Evolutionary conservation across 2,329 filamentous ascomycete species (phyloP), one percentile per base, ranked within the genome.

Genomic region (Tolypocladium paradoxum): DNA sequence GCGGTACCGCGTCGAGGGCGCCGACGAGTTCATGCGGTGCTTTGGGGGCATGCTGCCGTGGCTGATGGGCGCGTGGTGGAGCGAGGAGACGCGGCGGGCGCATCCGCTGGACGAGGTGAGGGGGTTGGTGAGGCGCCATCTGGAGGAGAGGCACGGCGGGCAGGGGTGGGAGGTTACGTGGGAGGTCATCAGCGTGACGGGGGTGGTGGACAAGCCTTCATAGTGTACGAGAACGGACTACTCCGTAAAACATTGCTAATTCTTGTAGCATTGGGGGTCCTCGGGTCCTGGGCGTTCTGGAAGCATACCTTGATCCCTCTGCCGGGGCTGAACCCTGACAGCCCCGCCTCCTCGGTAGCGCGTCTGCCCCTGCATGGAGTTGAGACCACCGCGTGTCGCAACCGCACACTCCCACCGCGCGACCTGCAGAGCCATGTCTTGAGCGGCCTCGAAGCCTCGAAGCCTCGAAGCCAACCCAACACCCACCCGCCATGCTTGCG

Each of bases 21-120:
- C 68, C 0, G 66, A 68, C 0, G 65, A 71, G 43, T 76, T 65
- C 45, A 45, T 74, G 5, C 27, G 56, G 8, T 57, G 54, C 3
- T 71, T 69, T 52, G 64, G 57, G 0, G 65, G 67, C 59, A 76
- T 76, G 70, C 48, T 73, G 37, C 58, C 67, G 0, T 72, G 65
- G 64, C 48, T 73, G 54, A 63, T 69, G 51, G 66, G 62, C 20
- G 57, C 62, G 38, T 67, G 62, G 50, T 76, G 73, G 71, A 67
- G 64, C 34, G 70, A 73, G 56, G 69, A 73, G 59, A 58, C 61
- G 55, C 59, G 64, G 56, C 58, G 56, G 38, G 68, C 65, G 54
- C 69, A 71, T 55, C 53, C 63, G 6, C n/a, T 57, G 31, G 65
- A 68, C 1, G 73, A 74, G 58, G 68, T 73, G 1, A 63, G 61